Evolutionary conservation across 2,329 filamentous ascomycete genomes (phyloP), one percentile per base, ranked within the genome.

Genomic region (Monosporascus cannonballus): DNA sequence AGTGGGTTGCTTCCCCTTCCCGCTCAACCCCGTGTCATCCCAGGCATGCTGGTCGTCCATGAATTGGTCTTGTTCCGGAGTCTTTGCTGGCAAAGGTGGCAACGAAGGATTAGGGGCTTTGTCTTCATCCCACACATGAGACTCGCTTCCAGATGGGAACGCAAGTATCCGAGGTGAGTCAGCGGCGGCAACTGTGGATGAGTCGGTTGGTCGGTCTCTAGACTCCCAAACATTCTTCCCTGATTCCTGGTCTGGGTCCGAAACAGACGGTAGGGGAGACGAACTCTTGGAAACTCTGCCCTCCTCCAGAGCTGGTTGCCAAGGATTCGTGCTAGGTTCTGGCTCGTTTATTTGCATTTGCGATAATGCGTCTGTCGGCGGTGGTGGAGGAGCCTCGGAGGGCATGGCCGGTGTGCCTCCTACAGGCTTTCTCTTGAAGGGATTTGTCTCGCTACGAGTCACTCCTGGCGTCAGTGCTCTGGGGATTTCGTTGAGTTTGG

Each of bases 381-480:
- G 64, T 11, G 62, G 55, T 11, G 61, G 56, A 4, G 52, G 57
- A 36, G 52, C 51, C 41, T 50, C 51, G 54, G 57, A 49, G 37
- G 61, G 50, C 25, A 55, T 42, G 46, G 53, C 14, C 15, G 59
- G 61, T 36, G 56, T 52, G 48, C 51, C 50, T 42, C 59, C 58
- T 4, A 71, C 53, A 4, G 68, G 68, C 57, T 78, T 78, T 52
- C 77, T 75, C 55, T 77, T 77, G 62, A 83, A 83, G 0, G 79
- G 79, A 50, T 83, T 83, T 20, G 78, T 80, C 52, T 77, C 72
- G 25, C 64, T 59, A 38, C 68, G 67, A 8, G 61, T 66, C 20
- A 64, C 55, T 51, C 65, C 68, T 0, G 68, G 70, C 45, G 64
- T 61, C 38, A 72, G 57, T 7, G 65, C 55, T 15, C 59, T 61